phyloP scores from a whole-genome alignment of 2,329 filamentous ascomycete species.

The Cryphonectria radicalis region DNA sequence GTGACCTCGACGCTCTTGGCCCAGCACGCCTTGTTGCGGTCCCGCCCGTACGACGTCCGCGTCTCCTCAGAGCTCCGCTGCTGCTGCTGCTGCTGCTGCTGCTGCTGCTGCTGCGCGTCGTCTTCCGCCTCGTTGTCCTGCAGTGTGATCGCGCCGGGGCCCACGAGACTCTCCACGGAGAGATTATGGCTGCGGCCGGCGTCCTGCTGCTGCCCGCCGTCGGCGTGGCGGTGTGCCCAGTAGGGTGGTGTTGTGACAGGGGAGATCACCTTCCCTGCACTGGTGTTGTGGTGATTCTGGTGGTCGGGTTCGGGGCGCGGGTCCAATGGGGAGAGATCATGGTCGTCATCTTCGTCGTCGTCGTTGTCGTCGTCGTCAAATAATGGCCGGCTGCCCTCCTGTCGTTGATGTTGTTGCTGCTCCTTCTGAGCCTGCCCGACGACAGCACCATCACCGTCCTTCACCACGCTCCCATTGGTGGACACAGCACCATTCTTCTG shows the following conservation, averaged over 20 bases:
- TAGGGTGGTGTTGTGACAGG: slow-evolving; percentile 48
- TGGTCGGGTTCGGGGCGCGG: slow-evolving; percentile 21
- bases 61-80: slow-evolving; percentile 23
- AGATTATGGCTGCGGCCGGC: slow-evolving; percentile 44
- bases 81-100: too few relatives aligned
- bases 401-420: neutral
- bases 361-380: slow-evolving; percentile 5
- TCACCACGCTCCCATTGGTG: neutral
- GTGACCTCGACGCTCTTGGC: slow-evolving; percentile 65
- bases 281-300: slow-evolving; percentile 24
- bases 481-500: neutral
- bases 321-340: slow-evolving; percentile 13
- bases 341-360: slow-evolving; percentile 5
- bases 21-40: slow-evolving; percentile 64
- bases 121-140: slow-evolving; percentile 64
- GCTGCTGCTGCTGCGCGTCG: slow-evolving; percentile 34
- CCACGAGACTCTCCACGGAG: slow-evolving; percentile 54
- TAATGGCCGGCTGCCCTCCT: neutral
- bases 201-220: slow-evolving; percentile 41
- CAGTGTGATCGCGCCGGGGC: slow-evolving; percentile 60
- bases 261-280: slow-evolving; percentile 18
- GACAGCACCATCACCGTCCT: neutral
- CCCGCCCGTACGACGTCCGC: slow-evolving; percentile 33
- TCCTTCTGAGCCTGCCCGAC: neutral
- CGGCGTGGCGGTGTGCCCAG: slow-evolving; percentile 42